Percentiles rank a stretch among this genome's conserved stretches.
These are phyloP conservation scores for Colletotrichum coccodes DNA, from an alignment of 2,329 filamentous ascomycete genomes.

Conservation along the genomic window DNA sequence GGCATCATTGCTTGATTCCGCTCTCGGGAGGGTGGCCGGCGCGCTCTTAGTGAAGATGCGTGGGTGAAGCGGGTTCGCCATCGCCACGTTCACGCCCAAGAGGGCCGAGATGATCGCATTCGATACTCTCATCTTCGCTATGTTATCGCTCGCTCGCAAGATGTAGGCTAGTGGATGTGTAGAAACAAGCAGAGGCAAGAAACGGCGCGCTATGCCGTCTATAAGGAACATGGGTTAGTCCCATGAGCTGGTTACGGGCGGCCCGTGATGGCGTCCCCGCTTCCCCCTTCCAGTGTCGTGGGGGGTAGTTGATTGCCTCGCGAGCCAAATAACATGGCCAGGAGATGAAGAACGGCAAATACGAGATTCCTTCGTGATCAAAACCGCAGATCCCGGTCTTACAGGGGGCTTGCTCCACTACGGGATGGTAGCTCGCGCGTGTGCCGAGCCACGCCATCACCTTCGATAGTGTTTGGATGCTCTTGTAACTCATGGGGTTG, in stretches of 20 bases:
- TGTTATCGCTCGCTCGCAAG: slow-evolving; percentile 6
- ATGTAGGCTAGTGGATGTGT: not conserved
- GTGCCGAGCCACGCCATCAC: too few species aligned
- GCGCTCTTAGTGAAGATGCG: not conserved
- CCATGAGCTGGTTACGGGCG: not conserved
- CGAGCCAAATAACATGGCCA: not conserved
- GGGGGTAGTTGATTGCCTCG: not conserved
- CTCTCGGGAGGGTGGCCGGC: not conserved
- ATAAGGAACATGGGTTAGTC: not conserved
- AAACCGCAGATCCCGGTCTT: slow-evolving; percentile 10
- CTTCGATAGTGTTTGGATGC: too few species aligned
- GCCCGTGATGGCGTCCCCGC: not conserved
- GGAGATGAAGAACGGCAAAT: slow-evolving; percentile 27
- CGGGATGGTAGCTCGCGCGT: not conserved
- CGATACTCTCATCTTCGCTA: slow-evolving; percentile 14
- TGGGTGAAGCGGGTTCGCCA: slow-evolving; percentile 16
- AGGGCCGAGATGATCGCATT: slow-evolving; percentile 7
- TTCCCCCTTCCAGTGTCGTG: not conserved
- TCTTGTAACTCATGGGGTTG: too few species aligned
- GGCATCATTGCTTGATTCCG: not conserved
- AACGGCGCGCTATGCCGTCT: not conserved
- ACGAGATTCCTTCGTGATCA: slow-evolving; percentile 22
- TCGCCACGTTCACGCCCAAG: not conserved
- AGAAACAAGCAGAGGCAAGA: not conserved
- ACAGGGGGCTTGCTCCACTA: slow-evolving; percentile 13